These are phyloP conservation scores for Hyphopichia buzzinii DNA, from an alignment of 1,139 yeast genomes.

Conservation along the genomic window DNA sequence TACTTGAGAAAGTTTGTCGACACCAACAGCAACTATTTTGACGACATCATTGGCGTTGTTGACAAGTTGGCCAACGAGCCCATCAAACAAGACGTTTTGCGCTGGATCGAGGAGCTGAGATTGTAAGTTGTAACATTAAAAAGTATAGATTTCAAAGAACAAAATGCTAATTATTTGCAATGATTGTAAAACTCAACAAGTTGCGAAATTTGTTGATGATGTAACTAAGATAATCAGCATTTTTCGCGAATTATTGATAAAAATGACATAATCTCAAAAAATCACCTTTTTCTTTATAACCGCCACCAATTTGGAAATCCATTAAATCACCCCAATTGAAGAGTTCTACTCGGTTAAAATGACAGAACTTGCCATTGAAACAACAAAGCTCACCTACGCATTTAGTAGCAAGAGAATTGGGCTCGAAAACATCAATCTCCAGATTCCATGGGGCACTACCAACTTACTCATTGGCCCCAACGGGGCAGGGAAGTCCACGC, in stretches of 20 bases:
- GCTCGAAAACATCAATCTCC: constrained; percentile 57
- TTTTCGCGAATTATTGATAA: too few species aligned
- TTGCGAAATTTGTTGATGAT: too few species aligned
- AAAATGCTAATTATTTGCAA: too few species aligned
- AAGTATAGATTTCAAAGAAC: too few species aligned
- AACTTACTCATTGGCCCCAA: constrained; percentile 87
- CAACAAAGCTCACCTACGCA: constrained; percentile 63
- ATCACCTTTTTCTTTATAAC: too few species aligned
- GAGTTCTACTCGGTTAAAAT: neutral
- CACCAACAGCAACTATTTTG: constrained; percentile 16
- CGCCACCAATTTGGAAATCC: too few species aligned
- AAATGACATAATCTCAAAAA: too few species aligned
- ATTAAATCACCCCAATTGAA: too few species aligned
- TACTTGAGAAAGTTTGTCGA: constrained; percentile 33
- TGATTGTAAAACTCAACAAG: too few species aligned
- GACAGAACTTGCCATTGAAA: constrained; percentile 53
- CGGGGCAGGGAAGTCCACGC: constrained; percentile 95
- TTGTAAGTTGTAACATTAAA: too few species aligned
- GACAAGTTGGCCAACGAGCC: constrained; percentile 23
- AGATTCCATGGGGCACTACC: constrained; percentile 69
- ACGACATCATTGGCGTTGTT: constrained; percentile 21
- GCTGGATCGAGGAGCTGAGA: constrained; percentile 29
- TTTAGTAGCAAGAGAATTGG: constrained; percentile 68
- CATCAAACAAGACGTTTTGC: constrained; percentile 24
- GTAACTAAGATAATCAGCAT: too few species aligned